Base-by-base conservation (phyloP, 1,284 basidiomycete species). In the Apiotrichum montevideense region DNA sequence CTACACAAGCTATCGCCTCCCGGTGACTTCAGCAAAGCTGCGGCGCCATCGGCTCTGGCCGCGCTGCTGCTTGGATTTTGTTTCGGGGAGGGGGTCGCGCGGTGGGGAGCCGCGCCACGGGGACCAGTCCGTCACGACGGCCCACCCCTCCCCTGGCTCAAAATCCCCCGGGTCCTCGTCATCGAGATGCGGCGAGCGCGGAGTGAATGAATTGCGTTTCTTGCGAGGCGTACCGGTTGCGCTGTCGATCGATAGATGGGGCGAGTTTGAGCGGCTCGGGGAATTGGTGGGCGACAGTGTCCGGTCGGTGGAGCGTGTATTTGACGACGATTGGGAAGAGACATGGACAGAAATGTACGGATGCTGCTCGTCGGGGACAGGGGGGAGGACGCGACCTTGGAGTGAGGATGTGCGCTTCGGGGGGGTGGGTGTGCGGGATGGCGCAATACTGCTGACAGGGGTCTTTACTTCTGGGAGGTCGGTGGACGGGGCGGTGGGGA, bases 131-230 rank as follows among this genome's bases (percentile, higher is more conserved):
- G 47, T 39, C 33, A 49, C 47, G 5, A 70, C 66, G 10, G 70
- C 73, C 72, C 72, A 75, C 1, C 71, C 73, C 54, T 71, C 71
- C 58, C 72, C 71, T 4, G 66, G 64, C 55, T 72, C 69, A 53
- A 73, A 75, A 55, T 75, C 72, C 35, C 72, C 72, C 3, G 73
- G 72, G 59, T 74, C 72, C 54, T 75, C 73, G 61, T 75, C 73
- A 44, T 71, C 70, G 51, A 75, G 55, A 46, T 69, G 57, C 2
- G 73, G 73, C 35, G 66, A 68, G 52, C 56, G 57, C 4, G 56
- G 55, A 13, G 55, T 40, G 52, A 56, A 62, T 21, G 44, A 48
- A 35, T 52, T 53, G 15, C 60, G 54, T 52, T 58, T 55, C 32
- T 46, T 41, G 46, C 49, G 40, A 0, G 53, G 52, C 5, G 33